A percentile compares a stretch with the other conserved stretches of the same genome.
Evolutionary conservation across 768 basidiomycete genomes (phyloP).

Genomic region (Calvatia gigantea): DNA sequence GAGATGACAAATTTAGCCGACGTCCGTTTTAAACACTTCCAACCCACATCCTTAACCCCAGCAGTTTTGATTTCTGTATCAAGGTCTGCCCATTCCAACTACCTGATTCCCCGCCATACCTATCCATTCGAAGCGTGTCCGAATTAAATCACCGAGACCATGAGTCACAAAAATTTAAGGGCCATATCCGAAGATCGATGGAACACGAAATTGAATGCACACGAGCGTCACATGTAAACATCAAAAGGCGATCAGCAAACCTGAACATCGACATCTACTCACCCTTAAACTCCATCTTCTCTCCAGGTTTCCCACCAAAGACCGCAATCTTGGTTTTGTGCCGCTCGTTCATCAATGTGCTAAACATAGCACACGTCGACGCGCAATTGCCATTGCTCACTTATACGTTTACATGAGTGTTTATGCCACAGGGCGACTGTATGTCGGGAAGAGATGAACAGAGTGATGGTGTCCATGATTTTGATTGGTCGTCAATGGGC

Average conservation of each 20-base stretch:
- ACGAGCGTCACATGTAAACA: neutral
- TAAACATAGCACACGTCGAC: constrained; percentile 63
- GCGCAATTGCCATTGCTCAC: constrained; percentile 49
- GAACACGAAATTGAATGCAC: neutral
- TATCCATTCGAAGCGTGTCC: constrained; percentile 11
- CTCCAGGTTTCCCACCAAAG: constrained; percentile 55
- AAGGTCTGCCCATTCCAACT: constrained; percentile 55
- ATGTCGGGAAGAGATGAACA: neutral
- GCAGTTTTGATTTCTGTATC: constrained; percentile 61
- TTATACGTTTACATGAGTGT: constrained; percentile 14
- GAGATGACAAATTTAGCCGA: neutral
- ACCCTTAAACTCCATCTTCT: constrained; percentile 50
- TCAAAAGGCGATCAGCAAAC: neutral
- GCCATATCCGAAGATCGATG: neutral
- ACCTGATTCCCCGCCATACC: constrained; percentile 64
- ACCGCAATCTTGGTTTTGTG: constrained; percentile 50
- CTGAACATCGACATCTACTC: neutral
- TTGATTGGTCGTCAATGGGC: neutral
- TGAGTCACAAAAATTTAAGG: neutral
- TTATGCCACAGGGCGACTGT: neutral
- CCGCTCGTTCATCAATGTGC: constrained; percentile 56
- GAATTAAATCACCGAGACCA: neutral
- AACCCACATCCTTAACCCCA: constrained; percentile 41
- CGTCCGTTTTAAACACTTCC: neutral
- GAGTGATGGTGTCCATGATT: neutral